Conservation (phyloP, 2,329 filamentous ascomycete genomes). For the Ceratocystis albifundus region DNA sequence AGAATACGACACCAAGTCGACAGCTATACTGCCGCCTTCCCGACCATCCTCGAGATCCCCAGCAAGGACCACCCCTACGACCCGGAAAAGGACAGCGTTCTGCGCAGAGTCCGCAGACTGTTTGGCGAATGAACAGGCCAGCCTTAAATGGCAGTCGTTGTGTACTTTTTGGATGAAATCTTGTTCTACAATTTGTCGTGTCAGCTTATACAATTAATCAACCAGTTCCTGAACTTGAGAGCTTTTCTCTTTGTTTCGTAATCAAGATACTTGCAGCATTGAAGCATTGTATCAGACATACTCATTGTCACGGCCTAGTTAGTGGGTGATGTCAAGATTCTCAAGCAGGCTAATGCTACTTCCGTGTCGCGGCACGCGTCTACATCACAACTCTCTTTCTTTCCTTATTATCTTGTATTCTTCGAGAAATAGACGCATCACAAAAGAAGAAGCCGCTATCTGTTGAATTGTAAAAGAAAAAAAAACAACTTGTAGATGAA, state of each 20-base stretch:
- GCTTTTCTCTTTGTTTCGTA: too few species aligned
- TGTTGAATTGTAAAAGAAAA: not conserved
- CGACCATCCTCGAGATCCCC: constrained; percentile 90
- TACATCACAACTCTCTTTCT: too few species aligned
- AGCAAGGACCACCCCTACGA: constrained; percentile 99
- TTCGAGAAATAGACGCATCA: too few species aligned
- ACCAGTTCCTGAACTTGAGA: not conserved
- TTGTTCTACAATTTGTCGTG: not conserved
- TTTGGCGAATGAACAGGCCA: constrained; percentile 51
- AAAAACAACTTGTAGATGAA: not conserved
- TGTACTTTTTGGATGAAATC: constrained; percentile 1
- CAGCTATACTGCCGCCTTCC: constrained; percentile 86
- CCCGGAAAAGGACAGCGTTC: constrained; percentile 94
- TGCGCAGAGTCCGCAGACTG: constrained; percentile 64
- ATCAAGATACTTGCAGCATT: too few species aligned
- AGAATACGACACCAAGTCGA: constrained; percentile 85
- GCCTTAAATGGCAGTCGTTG: not conserved
- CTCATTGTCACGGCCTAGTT: too few species aligned
- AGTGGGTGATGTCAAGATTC: too few species aligned
- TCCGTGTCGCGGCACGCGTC: too few species aligned
- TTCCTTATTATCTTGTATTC: too few species aligned
- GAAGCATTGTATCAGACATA: too few species aligned
- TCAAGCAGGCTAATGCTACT: too few species aligned
- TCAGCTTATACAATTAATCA: constrained; percentile 1
- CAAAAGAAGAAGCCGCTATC: not conserved